A percentile compares a stretch with the other conserved stretches of the same genome.
phyloP scores from a whole-genome alignment of 2,329 filamentous ascomycete genomes.

The Ceratocystis papillata region DNA sequence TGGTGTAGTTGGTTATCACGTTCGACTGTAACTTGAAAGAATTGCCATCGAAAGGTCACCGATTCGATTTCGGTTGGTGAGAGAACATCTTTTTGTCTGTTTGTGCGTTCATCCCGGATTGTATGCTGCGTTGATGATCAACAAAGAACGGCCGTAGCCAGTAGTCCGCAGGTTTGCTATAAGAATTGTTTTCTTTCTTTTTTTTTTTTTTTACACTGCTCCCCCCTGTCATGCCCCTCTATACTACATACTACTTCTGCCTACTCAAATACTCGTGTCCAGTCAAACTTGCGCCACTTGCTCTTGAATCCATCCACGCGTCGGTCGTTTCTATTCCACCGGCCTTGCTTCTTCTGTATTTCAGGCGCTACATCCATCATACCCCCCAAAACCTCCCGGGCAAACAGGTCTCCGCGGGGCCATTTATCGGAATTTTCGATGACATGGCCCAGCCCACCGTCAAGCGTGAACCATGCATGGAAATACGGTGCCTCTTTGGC shows the following conservation, averaged over 20 bases:
- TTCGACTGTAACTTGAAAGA: constrained; percentile 24
- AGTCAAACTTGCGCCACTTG: constrained; percentile 88
- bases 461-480: constrained; percentile 87
- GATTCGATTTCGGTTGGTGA: constrained; percentile 20
- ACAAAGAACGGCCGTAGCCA: too few relatives aligned
- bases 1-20: constrained; percentile 24
- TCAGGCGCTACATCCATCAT: constrained; percentile 78
- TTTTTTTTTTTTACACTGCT: not conserved
- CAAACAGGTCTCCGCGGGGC: constrained; percentile 88
- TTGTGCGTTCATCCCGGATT: too few relatives aligned
- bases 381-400: constrained; percentile 79
- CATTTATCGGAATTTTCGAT: constrained; percentile 77
- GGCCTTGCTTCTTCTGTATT: constrained; percentile 78
- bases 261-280: constrained; percentile 51
- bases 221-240: too few relatives aligned
- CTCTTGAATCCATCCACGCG: constrained; percentile 70
- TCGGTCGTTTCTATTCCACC: constrained; percentile 62
- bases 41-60: constrained; percentile 24
- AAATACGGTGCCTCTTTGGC: constrained; percentile 98
- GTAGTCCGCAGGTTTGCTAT: too few relatives aligned
- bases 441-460: constrained; percentile 84
- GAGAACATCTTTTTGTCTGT: not conserved
- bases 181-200: not conserved
- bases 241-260: constrained; percentile 22
- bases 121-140: not conserved